Evolutionary conservation across 768 basidiomycete species (phyloP).

Genomic region (Lactarius quietus): DNA sequence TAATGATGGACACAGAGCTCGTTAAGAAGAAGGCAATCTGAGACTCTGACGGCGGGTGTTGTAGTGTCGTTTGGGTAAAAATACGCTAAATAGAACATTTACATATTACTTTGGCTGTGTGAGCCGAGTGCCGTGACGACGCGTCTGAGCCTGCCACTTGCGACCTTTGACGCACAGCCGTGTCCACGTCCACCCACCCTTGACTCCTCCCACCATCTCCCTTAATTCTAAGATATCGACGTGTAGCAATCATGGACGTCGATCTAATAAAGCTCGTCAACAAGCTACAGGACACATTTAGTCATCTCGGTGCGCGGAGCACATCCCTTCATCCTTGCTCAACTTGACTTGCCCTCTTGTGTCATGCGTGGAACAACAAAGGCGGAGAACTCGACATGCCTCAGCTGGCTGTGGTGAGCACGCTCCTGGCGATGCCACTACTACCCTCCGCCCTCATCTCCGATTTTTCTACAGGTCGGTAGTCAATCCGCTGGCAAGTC

Average conservation of each 20-base stretch:
- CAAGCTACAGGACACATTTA: conserved; percentile 91
- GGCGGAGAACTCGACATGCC: conserved; percentile 93
- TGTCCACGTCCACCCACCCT: not conserved
- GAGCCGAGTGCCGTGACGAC: conserved; percentile 20
- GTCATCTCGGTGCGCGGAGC: conserved; percentile 66
- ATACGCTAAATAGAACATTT: conserved; percentile 20
- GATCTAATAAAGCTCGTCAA: conserved; percentile 94
- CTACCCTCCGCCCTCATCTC: not conserved
- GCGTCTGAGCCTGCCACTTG: conserved; percentile 6
- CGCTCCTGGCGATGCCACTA: conserved; percentile 23
- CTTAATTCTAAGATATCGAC: too few relatives aligned
- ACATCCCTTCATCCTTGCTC: conserved; percentile 16
- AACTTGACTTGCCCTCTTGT: conserved; percentile 17
- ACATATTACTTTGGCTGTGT: conserved; percentile 13
- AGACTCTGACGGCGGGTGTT: not conserved
- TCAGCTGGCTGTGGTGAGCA: conserved; percentile 77
- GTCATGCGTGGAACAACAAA: conserved; percentile 32
- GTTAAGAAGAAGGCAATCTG: conserved; percentile 93
- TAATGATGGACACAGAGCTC: conserved; percentile 52
- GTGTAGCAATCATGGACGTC: conserved; percentile 75
- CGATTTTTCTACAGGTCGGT: conserved; percentile 60
- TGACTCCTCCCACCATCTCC: not conserved
- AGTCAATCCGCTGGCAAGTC: conserved; percentile 97
- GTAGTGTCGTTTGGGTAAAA: conserved; percentile 9
- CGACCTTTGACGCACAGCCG: not conserved